Evolutionary conservation across 139 green algal genomes (phyloP), one percentile per base, ranked within the genome.

Genomic region (Chlorella sp.): DNA sequence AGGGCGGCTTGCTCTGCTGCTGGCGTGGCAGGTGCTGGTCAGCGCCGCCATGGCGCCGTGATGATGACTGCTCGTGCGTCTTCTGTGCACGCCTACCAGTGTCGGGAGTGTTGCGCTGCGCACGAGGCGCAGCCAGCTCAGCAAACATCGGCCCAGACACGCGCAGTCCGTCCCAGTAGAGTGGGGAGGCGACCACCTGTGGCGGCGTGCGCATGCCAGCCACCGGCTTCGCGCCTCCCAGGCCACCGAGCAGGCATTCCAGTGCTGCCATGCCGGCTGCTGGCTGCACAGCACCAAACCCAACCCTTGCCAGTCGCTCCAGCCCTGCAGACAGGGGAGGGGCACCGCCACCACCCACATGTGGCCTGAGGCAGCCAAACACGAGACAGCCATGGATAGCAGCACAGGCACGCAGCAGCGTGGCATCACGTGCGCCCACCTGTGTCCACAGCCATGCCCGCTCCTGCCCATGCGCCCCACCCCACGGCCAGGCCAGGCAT

Each of bases 381-480:
- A 6, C 8, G 60, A 29, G 7, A 73, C 74, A 31, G n/a, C 61
- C 27, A n/a, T 71, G 63, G 58, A 71, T 29, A 45, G 76, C 2
- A 48, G 15, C 15, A 45, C 21, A 38, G 25, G 42, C 36, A 11
- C n/a, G 42, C 19, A 74, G 55, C 50, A 87, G 55, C 11, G 81
- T 23, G 11, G 42, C 62, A 29, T 71, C n/a, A 72, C n/a, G n/a
- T n/a, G n/a, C n/a, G 77, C 1, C 51, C 67, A 41, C 70, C 63
- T 29, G 80, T 77, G 35, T 12, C 41, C 0, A 77, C 79, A 15
- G 87, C 90, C 85, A 90, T 90, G 71, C 85, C 85, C 29, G 73
- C 58, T 29, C 41, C 64, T 0, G 65, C 77, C 86, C 86, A 91
- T n/a, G 86, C 73, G 35, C 86, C 86, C 86, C 86, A 91, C 55